Conservation (phyloP, 768 basidiomycete species). For the Phanerochaete sordida region DNA sequence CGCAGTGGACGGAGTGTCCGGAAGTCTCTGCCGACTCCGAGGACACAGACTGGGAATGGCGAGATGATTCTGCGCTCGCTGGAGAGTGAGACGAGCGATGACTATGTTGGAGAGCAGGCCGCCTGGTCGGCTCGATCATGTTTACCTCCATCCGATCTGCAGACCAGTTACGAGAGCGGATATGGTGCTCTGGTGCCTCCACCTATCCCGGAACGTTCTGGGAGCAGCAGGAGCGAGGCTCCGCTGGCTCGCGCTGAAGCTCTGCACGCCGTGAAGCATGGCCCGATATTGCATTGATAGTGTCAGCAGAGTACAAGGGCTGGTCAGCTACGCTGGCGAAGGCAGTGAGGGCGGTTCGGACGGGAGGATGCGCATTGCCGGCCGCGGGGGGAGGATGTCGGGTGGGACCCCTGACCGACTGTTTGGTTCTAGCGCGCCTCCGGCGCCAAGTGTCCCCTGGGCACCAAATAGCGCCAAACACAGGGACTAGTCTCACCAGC, state of each 20-base stretch:
- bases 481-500: neutral
- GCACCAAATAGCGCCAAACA: neutral
- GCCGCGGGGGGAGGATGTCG: neutral
- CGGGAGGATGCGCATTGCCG: neutral
- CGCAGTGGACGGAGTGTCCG: too few species aligned
- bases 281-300: neutral
- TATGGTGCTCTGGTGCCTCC: too few species aligned
- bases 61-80: too few species aligned
- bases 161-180: too few species aligned
- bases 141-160: too few species aligned
- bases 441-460: neutral
- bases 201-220: too few species aligned
- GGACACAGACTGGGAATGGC: too few species aligned
- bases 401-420: neutral
- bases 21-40: too few species aligned
- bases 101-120: too few species aligned
- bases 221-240: too few species aligned
- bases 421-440: neutral
- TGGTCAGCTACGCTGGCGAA: neutral
- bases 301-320: neutral
- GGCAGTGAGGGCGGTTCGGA: neutral
- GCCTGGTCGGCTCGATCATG: too few species aligned
- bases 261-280: neutral
- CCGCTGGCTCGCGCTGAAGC: neutral
- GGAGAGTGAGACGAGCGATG: too few species aligned